Evolutionary conservation across 108 stramenopile genomes (phyloP), one percentile per base, ranked within the genome.

Genomic region (Cyclotella baltica): DNA sequence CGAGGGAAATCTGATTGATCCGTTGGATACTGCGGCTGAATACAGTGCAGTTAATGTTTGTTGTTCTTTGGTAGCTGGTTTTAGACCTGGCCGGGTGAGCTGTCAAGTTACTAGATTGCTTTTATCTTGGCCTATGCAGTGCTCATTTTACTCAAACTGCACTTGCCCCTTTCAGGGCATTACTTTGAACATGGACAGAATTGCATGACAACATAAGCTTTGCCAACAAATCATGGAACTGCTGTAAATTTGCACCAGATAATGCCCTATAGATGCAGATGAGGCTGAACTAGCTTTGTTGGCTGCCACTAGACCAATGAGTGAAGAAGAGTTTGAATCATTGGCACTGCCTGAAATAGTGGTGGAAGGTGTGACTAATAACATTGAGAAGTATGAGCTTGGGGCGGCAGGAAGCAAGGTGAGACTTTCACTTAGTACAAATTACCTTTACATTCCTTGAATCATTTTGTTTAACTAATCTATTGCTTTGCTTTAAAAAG

Each of bases 211-310:
- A 92, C 77, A 79, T 95, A 62, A 90, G 89, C 46, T 99, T 99
- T 86, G 95, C 94, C 18, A 99, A 99, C 86, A 99, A 99, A 83
- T 83, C 98, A 16, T 99, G 99, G 99, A 98, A 99, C 74, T 93
- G 89, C 20, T 96, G 92, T 67, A 96, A 97, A 56, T 98, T 97
- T 74, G 91, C 95, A 28, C 92, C 88, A 5, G 85, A 87, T 15
- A 95, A 93, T 73, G 95, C 93, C 43, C 73, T 96, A 63, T 93
- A 82, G 94, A 85, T 43, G 75, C 80, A 11, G 61, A 83, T 36
- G 86, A 82, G 18, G 89, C 76, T 16, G 93, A 93, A 67, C 35
- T 85, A 25, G 72, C 67, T 11, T 43, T 67, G 10, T 72, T 93
- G 69, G 94, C 81, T 33, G 94, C 95, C 34, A 72, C 58, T 3